A percentile compares a stretch with the other conserved stretches of the same genome.
These are phyloP conservation scores for Colletotrichum sp. DNA, from an alignment of 2,329 filamentous ascomycete genomes.

Conservation along the genomic window DNA sequence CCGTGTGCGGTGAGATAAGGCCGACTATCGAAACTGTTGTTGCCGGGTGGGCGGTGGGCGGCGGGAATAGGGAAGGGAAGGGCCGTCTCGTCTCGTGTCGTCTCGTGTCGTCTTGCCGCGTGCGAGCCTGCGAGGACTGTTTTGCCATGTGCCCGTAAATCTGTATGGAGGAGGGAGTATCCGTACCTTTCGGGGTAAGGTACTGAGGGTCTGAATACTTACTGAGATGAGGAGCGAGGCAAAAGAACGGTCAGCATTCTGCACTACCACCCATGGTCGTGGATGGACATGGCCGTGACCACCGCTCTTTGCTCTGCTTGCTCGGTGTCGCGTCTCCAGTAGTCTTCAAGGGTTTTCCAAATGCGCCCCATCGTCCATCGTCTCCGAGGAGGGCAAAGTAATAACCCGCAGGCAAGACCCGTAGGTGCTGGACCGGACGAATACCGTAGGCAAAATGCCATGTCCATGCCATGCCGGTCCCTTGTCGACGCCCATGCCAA, in stretches of 20 bases:
- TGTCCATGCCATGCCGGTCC: constrained; percentile 1
- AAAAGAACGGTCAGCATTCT: background rate
- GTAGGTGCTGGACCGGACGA: background rate
- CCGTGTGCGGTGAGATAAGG: constrained; percentile 4
- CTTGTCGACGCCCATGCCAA: background rate
- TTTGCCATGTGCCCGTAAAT: background rate
- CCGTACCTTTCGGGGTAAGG: background rate
- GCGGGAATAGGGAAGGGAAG: background rate
- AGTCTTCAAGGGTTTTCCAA: background rate
- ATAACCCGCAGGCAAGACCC: background rate
- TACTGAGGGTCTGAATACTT: background rate
- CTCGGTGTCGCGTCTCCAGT: background rate
- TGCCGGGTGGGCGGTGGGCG: background rate
- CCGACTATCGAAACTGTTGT: background rate
- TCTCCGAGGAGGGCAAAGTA: background rate
- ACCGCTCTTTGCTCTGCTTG: background rate
- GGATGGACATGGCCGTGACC: background rate
- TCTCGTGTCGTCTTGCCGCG: background rate
- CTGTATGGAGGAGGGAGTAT: background rate
- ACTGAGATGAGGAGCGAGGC: background rate
- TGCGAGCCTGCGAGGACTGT: background rate
- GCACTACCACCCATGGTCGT: background rate
- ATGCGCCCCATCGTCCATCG: background rate
- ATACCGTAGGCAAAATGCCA: background rate
- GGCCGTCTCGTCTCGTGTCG: background rate